Conservation (phyloP, 2,329 filamentous ascomycete genomes). For the Byssochlamys sp. region DNA sequence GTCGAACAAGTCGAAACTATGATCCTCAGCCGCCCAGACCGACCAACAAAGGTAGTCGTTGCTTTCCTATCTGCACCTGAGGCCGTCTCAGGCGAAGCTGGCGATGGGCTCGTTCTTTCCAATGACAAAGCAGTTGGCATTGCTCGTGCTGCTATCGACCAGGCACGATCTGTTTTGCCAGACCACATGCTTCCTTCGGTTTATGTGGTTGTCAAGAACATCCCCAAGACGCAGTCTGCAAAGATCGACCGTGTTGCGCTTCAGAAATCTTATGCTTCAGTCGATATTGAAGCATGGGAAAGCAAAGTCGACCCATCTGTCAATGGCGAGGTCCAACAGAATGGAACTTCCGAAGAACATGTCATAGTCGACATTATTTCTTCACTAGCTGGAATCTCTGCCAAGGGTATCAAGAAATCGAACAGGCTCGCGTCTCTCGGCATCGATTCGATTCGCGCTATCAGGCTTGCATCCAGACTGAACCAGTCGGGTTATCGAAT, state of each 20-base stretch:
- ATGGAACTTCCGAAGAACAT: slow-evolving; percentile 1
- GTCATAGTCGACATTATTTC: slow-evolving; percentile 15
- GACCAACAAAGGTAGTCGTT: slow-evolving; percentile 26
- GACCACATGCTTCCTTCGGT: slow-evolving; percentile 26
- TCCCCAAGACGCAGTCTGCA: slow-evolving; percentile 22
- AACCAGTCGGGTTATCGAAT: slow-evolving; percentile 15
- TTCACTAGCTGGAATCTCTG: slow-evolving; percentile 13
- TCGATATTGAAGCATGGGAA: slow-evolving; percentile 22
- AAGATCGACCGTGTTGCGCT: slow-evolving; percentile 25
- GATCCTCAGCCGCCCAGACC: slow-evolving; percentile 19
- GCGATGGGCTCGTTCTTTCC: slow-evolving; percentile 6
- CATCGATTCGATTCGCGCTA: slow-evolving; percentile 24
- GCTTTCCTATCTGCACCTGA: slow-evolving; percentile 22
- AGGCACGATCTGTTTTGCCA: slow-evolving; percentile 16
- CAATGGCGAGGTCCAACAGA: background rate
- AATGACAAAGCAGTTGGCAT: slow-evolving; percentile 13
- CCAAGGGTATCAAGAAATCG: slow-evolving; percentile 11
- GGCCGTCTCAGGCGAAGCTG: slow-evolving; percentile 1
- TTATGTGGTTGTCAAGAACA: slow-evolving; percentile 19
- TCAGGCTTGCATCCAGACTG: slow-evolving; percentile 18
- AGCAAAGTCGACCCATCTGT: slow-evolving; percentile 9
- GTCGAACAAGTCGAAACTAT: slow-evolving; percentile 25
- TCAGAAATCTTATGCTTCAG: slow-evolving; percentile 13
- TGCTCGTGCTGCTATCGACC: slow-evolving; percentile 13
- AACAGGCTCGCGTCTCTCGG: slow-evolving; percentile 19